Conservation (phyloP, 495 filamentous ascomycete genomes). For the Tuber brumale region DNA sequence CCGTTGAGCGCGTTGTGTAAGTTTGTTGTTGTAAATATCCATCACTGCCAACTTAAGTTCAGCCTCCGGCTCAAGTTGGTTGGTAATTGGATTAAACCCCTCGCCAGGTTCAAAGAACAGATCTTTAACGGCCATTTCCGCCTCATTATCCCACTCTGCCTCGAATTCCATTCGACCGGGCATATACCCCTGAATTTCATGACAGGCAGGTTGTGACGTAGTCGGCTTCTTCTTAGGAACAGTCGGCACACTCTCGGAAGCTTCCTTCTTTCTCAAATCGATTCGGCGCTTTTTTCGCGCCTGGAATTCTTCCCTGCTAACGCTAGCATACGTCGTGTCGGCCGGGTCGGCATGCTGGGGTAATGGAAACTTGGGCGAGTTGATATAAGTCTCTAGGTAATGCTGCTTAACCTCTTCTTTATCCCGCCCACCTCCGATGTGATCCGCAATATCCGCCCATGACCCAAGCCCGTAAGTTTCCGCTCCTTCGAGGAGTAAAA, state of each 20-base stretch:
- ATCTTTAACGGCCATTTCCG: conserved; percentile 93
- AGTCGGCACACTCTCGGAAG: conserved; percentile 72
- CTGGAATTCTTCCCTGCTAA: conserved; percentile 89
- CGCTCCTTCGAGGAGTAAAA: conserved; percentile 86
- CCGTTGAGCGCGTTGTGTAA: conserved; percentile 85
- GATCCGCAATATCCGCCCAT: conserved; percentile 96
- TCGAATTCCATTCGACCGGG: conserved; percentile 96
- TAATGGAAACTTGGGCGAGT: conserved; percentile 75
- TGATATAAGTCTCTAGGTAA: conserved; percentile 79
- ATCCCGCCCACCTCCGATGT: conserved; percentile 87
- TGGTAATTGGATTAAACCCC: conserved; percentile 73
- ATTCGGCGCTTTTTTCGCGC: conserved; percentile 88
- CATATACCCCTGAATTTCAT: conserved; percentile 99
- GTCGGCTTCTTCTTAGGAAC: conserved; percentile 94
- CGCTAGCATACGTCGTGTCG: conserved; percentile 66
- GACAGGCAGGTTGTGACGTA: conserved; percentile 84
- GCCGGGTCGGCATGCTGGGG: conserved; percentile 74
- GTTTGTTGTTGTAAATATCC: conserved; percentile 92
- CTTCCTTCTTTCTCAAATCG: conserved; percentile 81
- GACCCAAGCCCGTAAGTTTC: conserved; percentile 95
- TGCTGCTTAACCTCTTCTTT: conserved; percentile 95
- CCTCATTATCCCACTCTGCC: conserved; percentile 94
- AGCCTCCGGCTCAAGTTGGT: conserved; percentile 84
- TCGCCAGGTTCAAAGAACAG: conserved; percentile 98
- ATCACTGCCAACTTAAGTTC: conserved; percentile 97